Evolutionary conservation across 495 filamentous ascomycete genomes (phyloP), one percentile per base, ranked within the genome.

Genomic region (Tuber umbilicatum): DNA sequence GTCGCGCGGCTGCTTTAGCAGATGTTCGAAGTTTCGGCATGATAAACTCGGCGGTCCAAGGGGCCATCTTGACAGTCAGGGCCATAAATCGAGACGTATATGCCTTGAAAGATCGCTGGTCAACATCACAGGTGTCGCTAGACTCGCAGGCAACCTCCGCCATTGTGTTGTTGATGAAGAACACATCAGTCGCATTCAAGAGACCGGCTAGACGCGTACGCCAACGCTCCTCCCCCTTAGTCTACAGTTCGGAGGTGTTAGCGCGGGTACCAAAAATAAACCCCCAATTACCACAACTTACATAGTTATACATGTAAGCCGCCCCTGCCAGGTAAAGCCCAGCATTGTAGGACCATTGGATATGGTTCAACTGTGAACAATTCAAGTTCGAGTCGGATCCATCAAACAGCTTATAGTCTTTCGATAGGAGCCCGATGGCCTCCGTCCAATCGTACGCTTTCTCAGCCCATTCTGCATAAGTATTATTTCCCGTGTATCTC

Each of bases 91-190:
- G 91, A 37, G 91, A 85, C 21, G 94, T 85, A 83, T 94, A 96
- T 55, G 91, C 92, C 85, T 95, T 97, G 88, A 94, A 97, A 43
- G 90, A 92, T 47, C 87, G 86, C 85, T 94, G 92, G 81, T 95
- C 92, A 69, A 89, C 88, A 73, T 91, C 88, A 84, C 92, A 94
- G 73, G 75, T 73, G 45, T 81, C 67, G 60, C 72, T 74, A 10
- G 77, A 70, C 76, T 91, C 89, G 76, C 89, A 91, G 38, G 88
- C 87, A 37, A 88, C 84, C 82, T 94, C 92, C 74, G 85, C 89
- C 84, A 92, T 90, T 55, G 91, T 85, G 43, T 87, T 83, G 76
- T 90, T 87, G 77, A 87, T 87, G 79, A 92, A 91, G 79, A 89
- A 86, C 9, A 87, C 83, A 23, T 84, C 80, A 5, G 89, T 86